Evolutionary conservation across 345 rosid species (phyloP).

Genomic region (Eucalyptus curtisii): DNA sequence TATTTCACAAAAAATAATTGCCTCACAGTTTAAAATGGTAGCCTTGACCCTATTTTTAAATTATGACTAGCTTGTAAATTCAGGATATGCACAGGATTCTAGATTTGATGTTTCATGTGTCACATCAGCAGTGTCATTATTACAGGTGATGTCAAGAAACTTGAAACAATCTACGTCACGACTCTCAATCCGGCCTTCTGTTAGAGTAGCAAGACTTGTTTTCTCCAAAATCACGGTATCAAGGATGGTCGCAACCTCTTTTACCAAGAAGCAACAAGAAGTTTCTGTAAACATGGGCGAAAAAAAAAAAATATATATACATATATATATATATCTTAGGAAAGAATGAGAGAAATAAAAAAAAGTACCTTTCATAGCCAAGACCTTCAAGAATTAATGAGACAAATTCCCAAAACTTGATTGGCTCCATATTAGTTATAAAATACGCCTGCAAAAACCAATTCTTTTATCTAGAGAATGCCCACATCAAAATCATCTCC

Average conservation of each 20-base stretch:
- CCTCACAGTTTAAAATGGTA: not conserved
- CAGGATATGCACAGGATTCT: not conserved
- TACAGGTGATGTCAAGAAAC: not conserved
- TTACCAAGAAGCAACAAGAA: not conserved
- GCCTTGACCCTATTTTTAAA: not conserved
- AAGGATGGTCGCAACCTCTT: not conserved
- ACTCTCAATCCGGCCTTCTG: not conserved
- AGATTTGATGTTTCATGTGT: not conserved
- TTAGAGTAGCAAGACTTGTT: not conserved
- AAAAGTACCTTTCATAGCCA: constrained; percentile 73
- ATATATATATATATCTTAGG: not conserved
- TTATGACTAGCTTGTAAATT: not conserved
- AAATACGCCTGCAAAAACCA: constrained; percentile 69
- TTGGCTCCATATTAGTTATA: constrained; percentile 83
- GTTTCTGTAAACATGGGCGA: not conserved
- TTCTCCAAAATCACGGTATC: not conserved
- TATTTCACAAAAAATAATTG: not conserved
- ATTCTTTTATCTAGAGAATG: not conserved
- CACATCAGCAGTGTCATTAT: not conserved
- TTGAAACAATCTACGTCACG: not conserved
- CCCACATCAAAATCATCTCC: not conserved
- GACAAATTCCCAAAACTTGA: constrained; percentile 88
- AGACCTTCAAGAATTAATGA: constrained; percentile 70
- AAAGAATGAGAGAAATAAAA: not conserved
- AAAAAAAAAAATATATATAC: not conserved